phyloP scores from a whole-genome alignment of 2,329 filamentous ascomycete species.

The Hypoxylon sp. region DNA sequence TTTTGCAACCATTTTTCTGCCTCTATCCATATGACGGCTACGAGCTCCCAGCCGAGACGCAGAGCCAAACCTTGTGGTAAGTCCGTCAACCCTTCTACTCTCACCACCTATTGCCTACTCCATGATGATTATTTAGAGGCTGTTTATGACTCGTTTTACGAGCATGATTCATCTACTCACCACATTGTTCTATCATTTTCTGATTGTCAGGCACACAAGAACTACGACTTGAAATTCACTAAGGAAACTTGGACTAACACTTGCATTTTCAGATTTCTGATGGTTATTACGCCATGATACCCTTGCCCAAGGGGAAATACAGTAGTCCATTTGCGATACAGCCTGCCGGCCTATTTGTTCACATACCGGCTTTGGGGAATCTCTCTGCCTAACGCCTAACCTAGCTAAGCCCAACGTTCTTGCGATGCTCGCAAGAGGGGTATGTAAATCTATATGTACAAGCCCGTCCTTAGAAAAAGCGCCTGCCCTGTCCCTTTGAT shows the following conservation, averaged over 20 bases:
- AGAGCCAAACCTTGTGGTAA: conserved; percentile 42
- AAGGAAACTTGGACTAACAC: conserved; percentile 24
- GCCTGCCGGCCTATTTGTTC: conserved; percentile 9
- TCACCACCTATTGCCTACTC: not conserved
- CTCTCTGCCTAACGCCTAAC: conserved; percentile 29
- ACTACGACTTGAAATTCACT: not conserved
- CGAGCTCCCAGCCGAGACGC: conserved; percentile 2
- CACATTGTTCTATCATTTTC: conserved; percentile 56
- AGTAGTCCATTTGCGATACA: conserved; percentile 13
- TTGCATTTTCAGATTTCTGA: conserved; percentile 15
- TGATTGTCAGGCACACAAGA: conserved; percentile 42
- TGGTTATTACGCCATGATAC: conserved; percentile 8
- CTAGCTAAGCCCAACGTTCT: conserved; percentile 15
- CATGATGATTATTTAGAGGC: conserved; percentile 57
- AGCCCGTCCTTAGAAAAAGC: conserved; percentile 13
- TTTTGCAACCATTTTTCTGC: conserved; percentile 2
- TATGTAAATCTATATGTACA: conserved; percentile 30
- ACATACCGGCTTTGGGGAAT: conserved; percentile 22
- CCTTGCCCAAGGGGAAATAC: conserved; percentile 4
- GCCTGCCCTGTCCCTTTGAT: conserved; percentile 7
- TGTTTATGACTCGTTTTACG: conserved; percentile 57
- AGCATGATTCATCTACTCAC: conserved; percentile 55
- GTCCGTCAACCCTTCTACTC: conserved; percentile 11
- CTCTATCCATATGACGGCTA: conserved; percentile 6
- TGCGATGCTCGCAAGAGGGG: conserved; percentile 15